Conservation (phyloP, 2,329 filamentous ascomycete species). For the Pseudogymnoascus sp. region DNA sequence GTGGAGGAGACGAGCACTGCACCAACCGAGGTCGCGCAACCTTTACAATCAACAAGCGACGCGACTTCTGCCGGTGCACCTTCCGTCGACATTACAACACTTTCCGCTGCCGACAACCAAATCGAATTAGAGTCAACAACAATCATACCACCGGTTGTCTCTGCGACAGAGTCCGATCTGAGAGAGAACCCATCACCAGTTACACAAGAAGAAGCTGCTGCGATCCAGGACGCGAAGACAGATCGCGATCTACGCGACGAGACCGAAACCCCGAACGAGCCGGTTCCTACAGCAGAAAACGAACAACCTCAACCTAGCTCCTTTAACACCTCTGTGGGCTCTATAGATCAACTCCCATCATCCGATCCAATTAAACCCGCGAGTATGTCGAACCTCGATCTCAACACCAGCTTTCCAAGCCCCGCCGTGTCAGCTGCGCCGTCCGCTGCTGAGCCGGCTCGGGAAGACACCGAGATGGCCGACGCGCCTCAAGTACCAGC, state of each 20-base stretch:
- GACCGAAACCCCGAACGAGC: neutral
- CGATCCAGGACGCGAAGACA: conserved; percentile 9
- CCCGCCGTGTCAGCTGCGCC: neutral
- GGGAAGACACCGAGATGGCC: conserved; percentile 26
- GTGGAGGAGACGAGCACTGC: conserved; percentile 11
- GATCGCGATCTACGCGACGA: conserved; percentile 7
- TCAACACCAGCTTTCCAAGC: conserved; percentile 3
- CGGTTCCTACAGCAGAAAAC: conserved; percentile 5
- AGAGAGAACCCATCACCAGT: conserved; percentile 17
- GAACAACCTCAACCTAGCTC: neutral
- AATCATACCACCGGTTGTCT: conserved; percentile 25
- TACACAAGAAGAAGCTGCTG: conserved; percentile 10
- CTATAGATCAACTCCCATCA: neutral
- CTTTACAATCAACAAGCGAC: neutral
- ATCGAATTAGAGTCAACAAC: conserved; percentile 16
- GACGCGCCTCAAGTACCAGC: conserved; percentile 28
- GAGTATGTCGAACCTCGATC: conserved; percentile 11
- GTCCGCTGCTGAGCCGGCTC: conserved; percentile 1
- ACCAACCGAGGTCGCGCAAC: conserved; percentile 12
- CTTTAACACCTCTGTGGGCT: neutral
- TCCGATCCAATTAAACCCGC: conserved; percentile 3
- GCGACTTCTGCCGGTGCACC: neutral
- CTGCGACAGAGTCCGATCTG: conserved; percentile 27
- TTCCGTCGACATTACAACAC: neutral
- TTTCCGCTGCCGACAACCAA: neutral